Base-by-base conservation (phyloP, 176 grass and related monocot species). In the Raddia distichophylla region DNA sequence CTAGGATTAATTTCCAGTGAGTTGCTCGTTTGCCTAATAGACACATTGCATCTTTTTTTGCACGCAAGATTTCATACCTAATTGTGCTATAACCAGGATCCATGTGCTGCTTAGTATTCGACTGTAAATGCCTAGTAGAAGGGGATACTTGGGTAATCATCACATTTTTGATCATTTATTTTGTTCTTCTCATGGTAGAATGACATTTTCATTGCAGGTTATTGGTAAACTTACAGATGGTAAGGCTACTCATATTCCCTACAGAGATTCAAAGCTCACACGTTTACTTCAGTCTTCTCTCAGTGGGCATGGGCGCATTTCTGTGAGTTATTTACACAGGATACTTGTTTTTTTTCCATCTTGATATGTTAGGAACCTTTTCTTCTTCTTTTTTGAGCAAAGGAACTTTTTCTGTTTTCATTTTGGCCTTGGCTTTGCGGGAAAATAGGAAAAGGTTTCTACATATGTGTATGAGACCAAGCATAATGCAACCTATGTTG, bases 181-280 rank as follows among this genome's bases (percentile, higher is more conserved):
- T 77, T 44, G 27, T 75, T 79, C 17, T 70, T 74, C 6, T 40
- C 50, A 49, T 75, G 47, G 58, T 80, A 73, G 15, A 3, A 56
- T 27, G 43, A 6, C 13, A 77, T 89, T 83, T 54, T 79, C 13
- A 0, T 65, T 22, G 72, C 86, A 98, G 95, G 95, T 98, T 16
- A 98, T 98, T 78, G 74, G 86, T 89, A 98, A 98, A 92, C 90
- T 98, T 57, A 98, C 95, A 84, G 95, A 98, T 87, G 95, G 88
- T 50, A 98, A 98, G 84, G 90, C 95, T 69, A 87, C 95, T 59
- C 95, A 98, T 81, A 89, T 98, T 82, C 95, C 95, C 8, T 98
- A 98, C 44, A 91, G 95, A 90, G 95, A 98, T 82, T 98, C 95
- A 44, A 98, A 98, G 84, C 95, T 98, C 58, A 98, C 95, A 47